phyloP scores from a whole-genome alignment of 805 yeast genomes.

The Lipomyces sp. region DNA sequence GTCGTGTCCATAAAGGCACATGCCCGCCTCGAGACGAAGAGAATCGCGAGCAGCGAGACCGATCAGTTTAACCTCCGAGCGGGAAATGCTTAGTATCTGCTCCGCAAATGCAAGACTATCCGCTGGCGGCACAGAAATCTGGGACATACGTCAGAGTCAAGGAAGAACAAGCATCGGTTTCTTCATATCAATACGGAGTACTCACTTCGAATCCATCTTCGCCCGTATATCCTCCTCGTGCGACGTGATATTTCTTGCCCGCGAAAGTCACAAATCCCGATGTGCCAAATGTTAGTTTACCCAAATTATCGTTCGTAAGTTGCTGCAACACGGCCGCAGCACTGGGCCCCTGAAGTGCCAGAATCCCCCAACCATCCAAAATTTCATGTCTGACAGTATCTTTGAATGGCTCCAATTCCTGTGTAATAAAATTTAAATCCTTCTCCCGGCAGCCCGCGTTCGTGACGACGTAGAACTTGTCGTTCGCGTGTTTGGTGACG shows the following conservation, averaged over 20 bases:
- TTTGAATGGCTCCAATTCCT: conserved; percentile 42
- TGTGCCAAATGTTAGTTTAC: conserved; percentile 68
- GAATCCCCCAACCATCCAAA: conserved; percentile 64
- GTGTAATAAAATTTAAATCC: conserved; percentile 62
- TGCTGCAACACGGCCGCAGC: conserved; percentile 66
- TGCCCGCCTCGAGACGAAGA: conserved; percentile 92
- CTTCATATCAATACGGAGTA: conserved; percentile 44
- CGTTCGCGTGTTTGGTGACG: conserved; percentile 73
- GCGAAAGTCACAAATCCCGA: conserved; percentile 9
- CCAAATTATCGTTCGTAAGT: conserved; percentile 57
- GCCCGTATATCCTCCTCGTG: conserved; percentile 97
- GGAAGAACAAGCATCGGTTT: background rate
- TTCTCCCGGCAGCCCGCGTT: conserved; percentile 92
- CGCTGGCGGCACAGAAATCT: conserved; percentile 37
- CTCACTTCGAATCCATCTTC: conserved; percentile 97
- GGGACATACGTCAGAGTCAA: background rate
- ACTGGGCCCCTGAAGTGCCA: conserved; percentile 92
- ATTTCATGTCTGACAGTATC: conserved; percentile 35
- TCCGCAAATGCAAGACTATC: conserved; percentile 57
- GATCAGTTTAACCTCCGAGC: conserved; percentile 66
- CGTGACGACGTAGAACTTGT: conserved; percentile 80
- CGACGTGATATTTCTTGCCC: conserved; percentile 56
- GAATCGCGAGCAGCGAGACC: conserved; percentile 99
- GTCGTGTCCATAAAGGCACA: conserved; percentile 96
- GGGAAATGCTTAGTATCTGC: conserved; percentile 51